Evolutionary conservation across 108 stramenopile genomes (phyloP).

Genomic region (Nitzschia putrida): DNA sequence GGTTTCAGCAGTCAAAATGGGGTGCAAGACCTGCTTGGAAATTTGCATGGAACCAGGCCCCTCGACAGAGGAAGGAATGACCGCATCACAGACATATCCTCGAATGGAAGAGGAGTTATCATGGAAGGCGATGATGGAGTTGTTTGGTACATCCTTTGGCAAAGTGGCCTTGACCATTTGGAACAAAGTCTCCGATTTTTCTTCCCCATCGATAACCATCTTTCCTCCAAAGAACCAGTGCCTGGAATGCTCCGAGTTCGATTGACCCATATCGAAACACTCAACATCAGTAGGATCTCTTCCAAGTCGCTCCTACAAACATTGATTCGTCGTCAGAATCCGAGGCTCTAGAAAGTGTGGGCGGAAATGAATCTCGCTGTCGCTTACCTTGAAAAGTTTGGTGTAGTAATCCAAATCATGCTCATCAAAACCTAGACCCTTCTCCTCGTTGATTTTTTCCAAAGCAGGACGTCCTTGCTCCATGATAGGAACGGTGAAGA

Average conservation of each 20-base stretch:
- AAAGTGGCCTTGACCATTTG: slow-evolving; percentile 97
- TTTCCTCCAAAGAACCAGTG: slow-evolving; percentile 99
- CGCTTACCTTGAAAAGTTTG: slow-evolving; percentile 87
- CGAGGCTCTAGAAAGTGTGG: neutral
- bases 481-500: slow-evolving; percentile 88
- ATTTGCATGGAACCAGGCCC: slow-evolving; percentile 62
- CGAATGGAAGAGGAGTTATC: slow-evolving; percentile 96
- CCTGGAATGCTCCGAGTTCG: slow-evolving; percentile 97
- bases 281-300: slow-evolving; percentile 98
- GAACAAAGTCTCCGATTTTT: slow-evolving; percentile 92
- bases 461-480: slow-evolving; percentile 88
- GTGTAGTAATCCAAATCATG: slow-evolving; percentile 98
- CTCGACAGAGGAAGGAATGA: slow-evolving; percentile 54
- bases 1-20: slow-evolving; percentile 98
- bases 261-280: slow-evolving; percentile 99
- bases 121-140: slow-evolving; percentile 97
- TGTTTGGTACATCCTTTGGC: slow-evolving; percentile 72
- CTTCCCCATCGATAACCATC: slow-evolving; percentile 96
- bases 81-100: slow-evolving; percentile 79
- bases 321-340: slow-evolving; percentile 9
- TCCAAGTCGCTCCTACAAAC: slow-evolving; percentile 80
- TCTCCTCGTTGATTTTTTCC: slow-evolving; percentile 86
- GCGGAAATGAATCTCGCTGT: neutral
- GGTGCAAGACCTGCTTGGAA: slow-evolving; percentile 73
- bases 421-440: slow-evolving; percentile 96